phyloP scores from a whole-genome alignment of 352 stramenopile genomes.

The Globisporangium parvum region DNA sequence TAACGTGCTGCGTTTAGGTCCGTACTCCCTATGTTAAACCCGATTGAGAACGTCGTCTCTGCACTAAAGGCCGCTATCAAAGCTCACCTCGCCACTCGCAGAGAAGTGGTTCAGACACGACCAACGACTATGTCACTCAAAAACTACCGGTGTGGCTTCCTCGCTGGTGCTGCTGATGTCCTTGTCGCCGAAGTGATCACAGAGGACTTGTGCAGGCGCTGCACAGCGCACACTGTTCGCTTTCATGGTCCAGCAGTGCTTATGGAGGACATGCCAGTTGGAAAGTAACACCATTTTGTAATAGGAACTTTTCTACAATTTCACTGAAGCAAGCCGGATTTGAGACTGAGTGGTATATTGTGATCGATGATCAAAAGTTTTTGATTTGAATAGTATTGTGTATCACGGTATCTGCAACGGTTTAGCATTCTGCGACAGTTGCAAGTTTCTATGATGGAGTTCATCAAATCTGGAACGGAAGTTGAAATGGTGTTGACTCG shows the following conservation, averaged over 20 bases:
- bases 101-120: background rate
- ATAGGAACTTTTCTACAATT: background rate
- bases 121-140: background rate
- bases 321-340: no score
- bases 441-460: no score
- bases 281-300: background rate
- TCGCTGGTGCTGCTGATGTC: background rate
- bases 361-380: no score
- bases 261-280: background rate
- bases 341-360: no score
- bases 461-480: no score
- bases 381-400: no score
- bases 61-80: background rate
- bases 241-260: background rate
- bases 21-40: background rate
- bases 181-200: background rate
- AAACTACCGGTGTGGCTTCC: background rate
- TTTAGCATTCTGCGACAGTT: no score
- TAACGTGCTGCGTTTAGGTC: background rate
- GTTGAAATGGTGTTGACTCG: no score
- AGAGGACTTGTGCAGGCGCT: background rate
- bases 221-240: background rate
- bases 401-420: no score
- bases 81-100: background rate
- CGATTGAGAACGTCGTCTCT: background rate